phyloP scores from a whole-genome alignment of 805 yeast genomes.

The Metschnikowia cerradonensis region DNA sequence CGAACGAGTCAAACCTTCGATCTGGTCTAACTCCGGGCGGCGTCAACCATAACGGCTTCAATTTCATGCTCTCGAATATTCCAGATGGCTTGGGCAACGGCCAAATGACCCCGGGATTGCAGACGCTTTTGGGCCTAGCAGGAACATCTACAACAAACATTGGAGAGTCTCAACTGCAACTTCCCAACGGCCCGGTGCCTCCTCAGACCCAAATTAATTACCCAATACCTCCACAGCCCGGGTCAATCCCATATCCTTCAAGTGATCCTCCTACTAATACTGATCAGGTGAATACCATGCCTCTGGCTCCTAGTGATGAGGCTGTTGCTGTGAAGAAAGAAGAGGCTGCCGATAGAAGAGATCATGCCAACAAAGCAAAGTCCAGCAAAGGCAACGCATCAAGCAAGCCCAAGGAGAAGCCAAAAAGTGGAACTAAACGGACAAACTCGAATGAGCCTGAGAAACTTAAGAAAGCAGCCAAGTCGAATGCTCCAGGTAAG shows the following conservation, averaged over 20 bases:
- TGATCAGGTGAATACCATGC: not conserved
- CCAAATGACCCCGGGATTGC: conserved; percentile 48
- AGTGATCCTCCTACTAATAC: not conserved
- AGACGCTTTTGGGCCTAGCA: conserved; percentile 34
- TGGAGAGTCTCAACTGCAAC: not conserved
- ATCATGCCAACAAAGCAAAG: not conserved
- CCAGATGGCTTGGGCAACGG: conserved; percentile 40
- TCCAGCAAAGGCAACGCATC: not conserved
- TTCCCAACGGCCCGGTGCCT: not conserved
- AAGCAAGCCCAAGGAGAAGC: conserved; percentile 1
- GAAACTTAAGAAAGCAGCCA: conserved; percentile 10
- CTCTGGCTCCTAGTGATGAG: not conserved
- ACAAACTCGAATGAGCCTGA: conserved; percentile 5
- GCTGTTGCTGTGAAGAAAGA: not conserved
- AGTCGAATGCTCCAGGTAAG: conserved; percentile 6
- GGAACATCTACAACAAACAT: not conserved
- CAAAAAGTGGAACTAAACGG: conserved; percentile 5
- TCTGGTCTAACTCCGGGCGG: conserved; percentile 67
- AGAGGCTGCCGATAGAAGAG: not conserved
- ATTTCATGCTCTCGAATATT: conserved; percentile 34
- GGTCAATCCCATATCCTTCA: not conserved
- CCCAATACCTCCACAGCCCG: not conserved
- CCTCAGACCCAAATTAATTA: not conserved
- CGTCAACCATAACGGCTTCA: conserved; percentile 23
- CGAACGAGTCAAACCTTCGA: conserved; percentile 69